Conservation (phyloP, 2,329 filamentous ascomycete species). For the Neoscytalidium dimidiatum region DNA sequence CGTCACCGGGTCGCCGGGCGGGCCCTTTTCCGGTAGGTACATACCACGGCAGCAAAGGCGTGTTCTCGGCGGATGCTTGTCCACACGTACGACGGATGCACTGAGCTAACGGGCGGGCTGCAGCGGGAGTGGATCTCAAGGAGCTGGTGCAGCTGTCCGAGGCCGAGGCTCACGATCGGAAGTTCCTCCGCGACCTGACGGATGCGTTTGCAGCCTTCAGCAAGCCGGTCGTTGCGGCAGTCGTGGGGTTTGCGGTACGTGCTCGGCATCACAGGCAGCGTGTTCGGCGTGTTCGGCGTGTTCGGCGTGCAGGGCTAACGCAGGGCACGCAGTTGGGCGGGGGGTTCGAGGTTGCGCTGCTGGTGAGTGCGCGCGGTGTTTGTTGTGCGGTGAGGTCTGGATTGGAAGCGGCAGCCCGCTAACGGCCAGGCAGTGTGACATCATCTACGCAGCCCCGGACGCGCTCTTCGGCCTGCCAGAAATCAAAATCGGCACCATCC, state of each 20-base stretch:
- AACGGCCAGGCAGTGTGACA: slow-evolving; percentile 54
- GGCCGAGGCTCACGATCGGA: slow-evolving; percentile 75
- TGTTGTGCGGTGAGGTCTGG: background rate
- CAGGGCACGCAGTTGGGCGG: slow-evolving; percentile 64
- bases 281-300: too few species aligned
- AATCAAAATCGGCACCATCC: slow-evolving; percentile 89
- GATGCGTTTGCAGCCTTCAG: slow-evolving; percentile 76
- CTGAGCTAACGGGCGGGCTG: slow-evolving; percentile 4
- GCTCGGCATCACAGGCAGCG: background rate
- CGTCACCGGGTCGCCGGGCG: slow-evolving; percentile 80
- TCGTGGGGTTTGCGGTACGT: slow-evolving; percentile 75
- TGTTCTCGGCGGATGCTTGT: background rate
- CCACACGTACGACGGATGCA: too few species aligned
- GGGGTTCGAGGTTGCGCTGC: slow-evolving; percentile 91
- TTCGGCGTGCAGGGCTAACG: slow-evolving; percentile 22
- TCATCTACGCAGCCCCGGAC: slow-evolving; percentile 80
- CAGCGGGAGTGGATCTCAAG: slow-evolving; percentile 92
- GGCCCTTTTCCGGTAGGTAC: slow-evolving; percentile 66
- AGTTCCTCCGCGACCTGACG: slow-evolving; percentile 93
- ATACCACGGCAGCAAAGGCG: background rate
- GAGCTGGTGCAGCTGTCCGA: slow-evolving; percentile 92
- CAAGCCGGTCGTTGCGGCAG: slow-evolving; percentile 89
- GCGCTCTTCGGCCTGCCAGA: slow-evolving; percentile 96
- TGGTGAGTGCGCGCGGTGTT: too few species aligned
- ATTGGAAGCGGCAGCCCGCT: slow-evolving; percentile 16